phyloP scores from a whole-genome alignment of 2,329 filamentous ascomycete species.

The Arthroderma uncinatum region DNA sequence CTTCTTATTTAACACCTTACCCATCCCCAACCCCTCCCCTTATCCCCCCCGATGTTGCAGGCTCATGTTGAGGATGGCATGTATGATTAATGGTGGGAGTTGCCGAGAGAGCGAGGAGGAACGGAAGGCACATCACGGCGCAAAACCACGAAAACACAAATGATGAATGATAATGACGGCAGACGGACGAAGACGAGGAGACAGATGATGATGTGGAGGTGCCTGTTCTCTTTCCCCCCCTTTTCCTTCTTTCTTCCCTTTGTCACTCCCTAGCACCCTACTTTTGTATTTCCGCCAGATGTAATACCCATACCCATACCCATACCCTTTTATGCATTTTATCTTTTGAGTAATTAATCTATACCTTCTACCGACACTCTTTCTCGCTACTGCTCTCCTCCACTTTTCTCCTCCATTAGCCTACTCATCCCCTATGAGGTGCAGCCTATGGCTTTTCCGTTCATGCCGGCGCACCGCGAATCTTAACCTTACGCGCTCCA shows the following conservation, averaged over 20 bases:
- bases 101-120: background rate
- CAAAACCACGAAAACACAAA: background rate
- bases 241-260: background rate
- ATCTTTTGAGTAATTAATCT: background rate
- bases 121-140: background rate
- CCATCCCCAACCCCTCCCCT: background rate
- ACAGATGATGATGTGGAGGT: background rate
- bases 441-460: background rate
- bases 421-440: background rate
- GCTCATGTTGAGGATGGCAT: conserved; percentile 3
- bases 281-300: conserved; percentile 1
- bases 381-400: background rate
- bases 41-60: background rate
- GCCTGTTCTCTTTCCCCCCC: background rate
- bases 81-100: conserved; percentile 3
- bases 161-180: conserved; percentile 3
- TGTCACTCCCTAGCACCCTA: background rate
- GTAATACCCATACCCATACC: conserved; percentile 3
- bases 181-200: background rate
- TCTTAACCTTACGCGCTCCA: conserved; percentile 1
- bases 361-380: background rate
- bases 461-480: background rate
- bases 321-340: background rate
- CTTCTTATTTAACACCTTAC: background rate
- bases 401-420: background rate